phyloP scores from a whole-genome alignment of 345 rosid genomes.

The Moringa oleifera region DNA sequence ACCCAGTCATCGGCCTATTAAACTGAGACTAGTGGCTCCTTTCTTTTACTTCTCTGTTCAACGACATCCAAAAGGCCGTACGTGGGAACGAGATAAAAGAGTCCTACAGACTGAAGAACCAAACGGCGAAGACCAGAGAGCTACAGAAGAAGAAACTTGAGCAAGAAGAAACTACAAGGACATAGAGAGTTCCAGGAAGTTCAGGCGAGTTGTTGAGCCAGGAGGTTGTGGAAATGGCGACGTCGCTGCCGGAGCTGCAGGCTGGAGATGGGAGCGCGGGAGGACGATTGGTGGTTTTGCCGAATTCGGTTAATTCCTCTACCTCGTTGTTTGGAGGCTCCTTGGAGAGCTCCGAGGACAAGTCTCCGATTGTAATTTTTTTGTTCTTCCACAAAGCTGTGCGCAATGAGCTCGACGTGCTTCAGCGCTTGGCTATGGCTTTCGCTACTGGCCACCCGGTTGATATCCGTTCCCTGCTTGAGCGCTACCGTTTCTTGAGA shows the following conservation, averaged over 20 bases:
- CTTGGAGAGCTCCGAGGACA: slow-evolving; percentile 30
- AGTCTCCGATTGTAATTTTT: slow-evolving; percentile 76
- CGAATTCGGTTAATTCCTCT: slow-evolving; percentile 26
- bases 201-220: not conserved
- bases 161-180: not conserved
- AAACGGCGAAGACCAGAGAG: slow-evolving; percentile 8
- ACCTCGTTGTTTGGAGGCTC: slow-evolving; percentile 24
- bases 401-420: slow-evolving; percentile 75
- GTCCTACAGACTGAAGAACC: slow-evolving; percentile 6
- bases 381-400: slow-evolving; percentile 81
- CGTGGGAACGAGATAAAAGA: slow-evolving; percentile 11
- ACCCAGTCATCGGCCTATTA: not conserved
- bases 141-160: not conserved
- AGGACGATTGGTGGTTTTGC: slow-evolving; percentile 26
- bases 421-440: slow-evolving; percentile 63
- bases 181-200: not conserved
- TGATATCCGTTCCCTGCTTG: slow-evolving; percentile 45
- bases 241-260: slow-evolving; percentile 62
- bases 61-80: slow-evolving; percentile 17
- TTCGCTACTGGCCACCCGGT: slow-evolving; percentile 61
- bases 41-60: slow-evolving; percentile 29
- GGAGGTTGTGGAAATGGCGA: slow-evolving; percentile 44
- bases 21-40: not conserved
- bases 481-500: slow-evolving; percentile 65
- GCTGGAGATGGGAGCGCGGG: slow-evolving; percentile 35